phyloP scores from a whole-genome alignment of 257 asterid genomes.

The Echites panduratus region DNA sequence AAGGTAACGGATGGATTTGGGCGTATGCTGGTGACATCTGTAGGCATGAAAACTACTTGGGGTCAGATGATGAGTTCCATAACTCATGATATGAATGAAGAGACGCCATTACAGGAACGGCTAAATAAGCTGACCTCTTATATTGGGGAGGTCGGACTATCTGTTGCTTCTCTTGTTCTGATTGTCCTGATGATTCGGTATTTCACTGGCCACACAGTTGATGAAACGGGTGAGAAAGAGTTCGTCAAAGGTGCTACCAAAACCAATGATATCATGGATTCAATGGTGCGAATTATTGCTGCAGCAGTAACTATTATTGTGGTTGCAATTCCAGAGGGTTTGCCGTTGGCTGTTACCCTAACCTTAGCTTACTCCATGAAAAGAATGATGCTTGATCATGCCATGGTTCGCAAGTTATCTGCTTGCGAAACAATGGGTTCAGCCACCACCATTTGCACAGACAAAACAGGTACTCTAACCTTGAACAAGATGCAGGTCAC shows the following conservation, averaged over 20 bases:
- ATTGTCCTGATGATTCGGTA: constrained; percentile 12
- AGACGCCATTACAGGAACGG: constrained; percentile 18
- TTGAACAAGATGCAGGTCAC: constrained; percentile 19
- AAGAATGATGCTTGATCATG: constrained; percentile 24
- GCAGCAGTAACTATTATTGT: constrained; percentile 25
- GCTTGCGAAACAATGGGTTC: constrained; percentile 30
- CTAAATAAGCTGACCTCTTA: constrained; percentile 12
- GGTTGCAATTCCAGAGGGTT: constrained; percentile 26
- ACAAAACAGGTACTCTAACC: constrained; percentile 27
- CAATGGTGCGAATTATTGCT: constrained; percentile 12
- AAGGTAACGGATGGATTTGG: constrained; percentile 19
- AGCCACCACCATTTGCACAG: constrained; percentile 25
- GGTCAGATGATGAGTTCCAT: constrained; percentile 21
- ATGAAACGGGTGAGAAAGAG: constrained; percentile 11
- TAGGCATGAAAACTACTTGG: constrained; percentile 23
- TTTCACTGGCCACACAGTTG: constrained; percentile 10
- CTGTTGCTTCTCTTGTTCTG: constrained; percentile 7
- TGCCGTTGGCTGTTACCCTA: constrained; percentile 25
- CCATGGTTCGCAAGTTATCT: constrained; percentile 19
- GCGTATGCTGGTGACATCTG: constrained; percentile 19
- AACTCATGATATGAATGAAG: constrained; percentile 1
- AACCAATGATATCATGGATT: background rate
- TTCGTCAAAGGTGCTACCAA: background rate
- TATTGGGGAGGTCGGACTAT: constrained; percentile 9
- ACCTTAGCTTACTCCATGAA: constrained; percentile 27